A percentile compares a stretch with the other conserved stretches of the same genome.
Conservation (phyloP, 306 rosid species). For the Medicago ruthenica region DNA sequence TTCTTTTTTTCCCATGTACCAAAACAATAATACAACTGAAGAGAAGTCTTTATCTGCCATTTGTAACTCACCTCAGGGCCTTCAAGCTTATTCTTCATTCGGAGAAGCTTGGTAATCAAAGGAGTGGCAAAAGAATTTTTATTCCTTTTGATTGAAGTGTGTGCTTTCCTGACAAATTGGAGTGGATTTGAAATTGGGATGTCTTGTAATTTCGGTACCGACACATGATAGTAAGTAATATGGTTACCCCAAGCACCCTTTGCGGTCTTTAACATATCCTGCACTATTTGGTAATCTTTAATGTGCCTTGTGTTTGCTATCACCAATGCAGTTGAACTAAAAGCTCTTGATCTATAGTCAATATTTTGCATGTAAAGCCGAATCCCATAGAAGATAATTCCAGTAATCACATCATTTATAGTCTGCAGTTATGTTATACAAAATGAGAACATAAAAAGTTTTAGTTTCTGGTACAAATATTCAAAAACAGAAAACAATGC, state of each 20-base stretch:
- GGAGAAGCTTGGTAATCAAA: constrained; percentile 8
- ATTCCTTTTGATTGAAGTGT: constrained; percentile 30
- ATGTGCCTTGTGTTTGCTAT: constrained; percentile 17
- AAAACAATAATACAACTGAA: not conserved
- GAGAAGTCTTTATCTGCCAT: not conserved
- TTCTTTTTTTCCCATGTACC: no score
- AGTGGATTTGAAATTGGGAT: constrained; percentile 11
- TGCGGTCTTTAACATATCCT: constrained; percentile 35
- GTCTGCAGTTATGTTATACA: not conserved
- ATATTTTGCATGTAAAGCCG: constrained; percentile 33
- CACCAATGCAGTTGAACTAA: constrained; percentile 16
- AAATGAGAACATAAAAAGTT: no score
- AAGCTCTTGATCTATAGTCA: constrained; percentile 22
- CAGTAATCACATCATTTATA: constrained; percentile 35
- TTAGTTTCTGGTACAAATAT: not conserved
- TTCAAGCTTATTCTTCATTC: not conserved
- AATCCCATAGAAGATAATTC: constrained; percentile 36
- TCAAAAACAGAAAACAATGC: not conserved
- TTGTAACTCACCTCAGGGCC: constrained; percentile 31
- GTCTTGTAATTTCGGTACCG: constrained; percentile 30
- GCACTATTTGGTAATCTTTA: constrained; percentile 11
- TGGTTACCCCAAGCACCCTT: constrained; percentile 36
- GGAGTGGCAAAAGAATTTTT: constrained; percentile 13
- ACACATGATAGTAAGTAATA: not conserved
- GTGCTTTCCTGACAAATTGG: constrained; percentile 25